Evolutionary conservation across 2,329 filamentous ascomycete genomes (phyloP), one percentile per base, ranked within the genome.

Genomic region (Pestalotiopsis fici): DNA sequence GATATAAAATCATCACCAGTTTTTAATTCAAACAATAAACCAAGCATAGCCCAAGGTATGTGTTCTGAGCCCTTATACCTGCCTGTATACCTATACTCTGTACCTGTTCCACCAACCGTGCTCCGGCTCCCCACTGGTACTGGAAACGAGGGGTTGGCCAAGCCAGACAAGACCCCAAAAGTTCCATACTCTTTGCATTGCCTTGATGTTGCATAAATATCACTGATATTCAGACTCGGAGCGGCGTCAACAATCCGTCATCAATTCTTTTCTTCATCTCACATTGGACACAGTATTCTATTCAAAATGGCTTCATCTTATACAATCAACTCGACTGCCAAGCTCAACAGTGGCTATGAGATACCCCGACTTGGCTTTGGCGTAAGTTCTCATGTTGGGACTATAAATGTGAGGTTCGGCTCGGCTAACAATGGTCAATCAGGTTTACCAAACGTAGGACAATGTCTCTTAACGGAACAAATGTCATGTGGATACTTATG

Each of bases 381-480:
- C 64, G 86, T 88, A 79, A 72, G 85, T 79, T 11, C n/a, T n/a
- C 12, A 54, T 12, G 5, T 23, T 54, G 47, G 3, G 21, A 6
- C 12, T 57, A 25, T 13, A 7, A 57, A 23, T 13, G 15, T 54
- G 18, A 18, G 6, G 7, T 12, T n/a, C 7, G 55, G 13, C 12
- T 9, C 5, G 6, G 55, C 55, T 57, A 27, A 57, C 23, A n/a
- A 35, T 23, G 59, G 56, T 65, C 64, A 27, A 28, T 37, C 70
- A 88, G 85, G 82, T 87, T 68, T 87, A 85, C 74, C 81, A 87
- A 78, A 85, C 82, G 86, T 87, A 81, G 80, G 69, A 4, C 11
- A 6, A 61, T 23, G 21, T 50, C 13, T 12, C 12, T 31, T 12
- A 2, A 35, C 37, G n/a, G n/a, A 50, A 50, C n/a, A 3, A 18